Percentiles rank a stretch among this genome's conserved stretches.
Conservation (phyloP, 202 grass and related monocot genomes). For the Carex sylvatica region DNA sequence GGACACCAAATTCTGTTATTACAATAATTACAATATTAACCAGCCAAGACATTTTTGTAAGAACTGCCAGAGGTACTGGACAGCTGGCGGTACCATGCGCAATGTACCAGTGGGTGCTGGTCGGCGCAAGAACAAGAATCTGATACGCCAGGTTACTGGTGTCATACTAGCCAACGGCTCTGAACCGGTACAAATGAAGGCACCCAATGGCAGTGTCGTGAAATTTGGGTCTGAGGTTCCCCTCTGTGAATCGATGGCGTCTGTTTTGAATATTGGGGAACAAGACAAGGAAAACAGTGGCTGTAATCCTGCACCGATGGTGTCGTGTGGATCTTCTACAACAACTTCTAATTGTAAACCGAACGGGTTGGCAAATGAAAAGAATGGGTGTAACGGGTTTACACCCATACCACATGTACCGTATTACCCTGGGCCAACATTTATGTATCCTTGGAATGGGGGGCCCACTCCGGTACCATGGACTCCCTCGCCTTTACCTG, state of each 20-base stretch:
- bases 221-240: slow-evolving; percentile 45
- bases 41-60: slow-evolving; percentile 87
- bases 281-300: slow-evolving; percentile 39
- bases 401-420: slow-evolving; percentile 55
- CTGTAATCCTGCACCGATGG: slow-evolving; percentile 37
- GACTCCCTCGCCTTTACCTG: neutral
- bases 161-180: neutral
- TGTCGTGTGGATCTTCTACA: slow-evolving; percentile 30
- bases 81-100: slow-evolving; percentile 73
- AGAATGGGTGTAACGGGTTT: slow-evolving; percentile 37
- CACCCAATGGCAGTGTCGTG: slow-evolving; percentile 39
- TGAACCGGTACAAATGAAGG: slow-evolving; percentile 30
- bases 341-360: slow-evolving; percentile 37
- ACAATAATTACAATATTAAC: slow-evolving; percentile 91
- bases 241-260: slow-evolving; percentile 54
- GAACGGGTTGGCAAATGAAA: slow-evolving; percentile 34
- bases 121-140: slow-evolving; percentile 64
- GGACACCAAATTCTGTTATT: slow-evolving; percentile 98
- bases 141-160: neutral
- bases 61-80: slow-evolving; percentile 92
- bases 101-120: slow-evolving; percentile 77
- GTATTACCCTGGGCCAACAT: slow-evolving; percentile 51
- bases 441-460: slow-evolving; percentile 70
- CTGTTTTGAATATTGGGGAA: slow-evolving; percentile 56
- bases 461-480: slow-evolving; percentile 35